These are phyloP conservation scores for Colletotrichum filicis DNA, from an alignment of 2,329 filamentous ascomycete genomes.

Conservation along the genomic window DNA sequence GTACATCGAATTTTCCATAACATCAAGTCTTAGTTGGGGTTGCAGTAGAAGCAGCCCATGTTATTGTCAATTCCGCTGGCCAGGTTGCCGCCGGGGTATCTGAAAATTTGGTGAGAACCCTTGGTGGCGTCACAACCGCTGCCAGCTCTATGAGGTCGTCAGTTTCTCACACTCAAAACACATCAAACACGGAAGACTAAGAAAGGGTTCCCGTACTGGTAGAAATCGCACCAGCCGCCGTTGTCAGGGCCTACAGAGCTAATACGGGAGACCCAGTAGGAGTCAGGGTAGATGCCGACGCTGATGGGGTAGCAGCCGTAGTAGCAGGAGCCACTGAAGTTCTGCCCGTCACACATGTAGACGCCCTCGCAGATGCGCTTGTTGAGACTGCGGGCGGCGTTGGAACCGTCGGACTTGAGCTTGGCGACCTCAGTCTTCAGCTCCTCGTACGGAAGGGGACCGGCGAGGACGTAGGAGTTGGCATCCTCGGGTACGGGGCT, in stretches of 20 bases:
- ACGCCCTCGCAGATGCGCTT: constrained; percentile 14
- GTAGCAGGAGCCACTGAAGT: constrained; percentile 7
- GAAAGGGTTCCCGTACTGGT: neutral
- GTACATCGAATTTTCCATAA: too few relatives aligned
- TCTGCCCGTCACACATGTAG: constrained; percentile 8
- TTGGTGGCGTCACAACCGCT: neutral
- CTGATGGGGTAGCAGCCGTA: constrained; percentile 9
- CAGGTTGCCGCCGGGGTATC: neutral
- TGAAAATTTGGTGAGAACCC: neutral
- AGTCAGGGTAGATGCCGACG: constrained; percentile 3
- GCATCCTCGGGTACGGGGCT: neutral
- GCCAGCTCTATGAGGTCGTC: neutral
- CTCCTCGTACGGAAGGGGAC: neutral
- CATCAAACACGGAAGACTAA: neutral
- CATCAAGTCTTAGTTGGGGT: neutral
- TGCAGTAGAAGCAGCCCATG: constrained; percentile 16
- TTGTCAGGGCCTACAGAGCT: neutral
- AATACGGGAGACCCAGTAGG: constrained; percentile 5
- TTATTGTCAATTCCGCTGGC: neutral
- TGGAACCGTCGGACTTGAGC: neutral
- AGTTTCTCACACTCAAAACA: neutral
- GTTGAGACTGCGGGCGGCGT: neutral
- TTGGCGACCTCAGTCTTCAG: neutral
- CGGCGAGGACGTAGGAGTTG: neutral
- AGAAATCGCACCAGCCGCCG: neutral